A percentile compares a stretch with the other conserved stretches of the same genome.
These are phyloP conservation scores for Ophiocytium majus DNA, from an alignment of 352 stramenopile species.

Conservation along the genomic window DNA sequence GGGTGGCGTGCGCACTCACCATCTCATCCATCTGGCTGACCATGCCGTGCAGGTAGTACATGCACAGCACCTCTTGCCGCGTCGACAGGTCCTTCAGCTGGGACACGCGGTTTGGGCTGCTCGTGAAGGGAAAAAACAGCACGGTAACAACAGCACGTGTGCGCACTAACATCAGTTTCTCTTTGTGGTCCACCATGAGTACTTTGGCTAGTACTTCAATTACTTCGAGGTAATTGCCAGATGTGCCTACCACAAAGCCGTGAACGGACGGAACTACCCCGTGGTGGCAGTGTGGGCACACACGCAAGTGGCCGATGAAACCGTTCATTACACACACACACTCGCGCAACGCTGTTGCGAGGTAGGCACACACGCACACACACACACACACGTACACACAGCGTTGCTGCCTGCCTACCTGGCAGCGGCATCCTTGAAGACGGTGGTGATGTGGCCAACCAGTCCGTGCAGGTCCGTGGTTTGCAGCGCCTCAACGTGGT, in stretches of 20 bases:
- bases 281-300: too few relatives aligned
- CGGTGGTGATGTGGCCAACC: conserved; percentile 74
- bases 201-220: too few relatives aligned
- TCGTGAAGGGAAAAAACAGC: not conserved
- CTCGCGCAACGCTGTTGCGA: too few relatives aligned
- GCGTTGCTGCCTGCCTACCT: too few relatives aligned
- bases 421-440: conserved; percentile 20
- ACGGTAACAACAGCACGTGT: not conserved
- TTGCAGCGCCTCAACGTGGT: conserved; percentile 79
- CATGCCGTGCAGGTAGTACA: conserved; percentile 76
- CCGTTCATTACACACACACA: too few relatives aligned
- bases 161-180: conserved; percentile 3
- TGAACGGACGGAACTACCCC: too few relatives aligned
- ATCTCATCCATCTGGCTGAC: conserved; percentile 76
- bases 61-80: conserved; percentile 76
- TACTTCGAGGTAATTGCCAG: too few relatives aligned
- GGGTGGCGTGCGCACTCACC: too few relatives aligned
- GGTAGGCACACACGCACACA: too few relatives aligned
- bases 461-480: conserved; percentile 81
- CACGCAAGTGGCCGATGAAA: too few relatives aligned
- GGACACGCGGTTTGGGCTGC: not conserved
- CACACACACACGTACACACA: too few relatives aligned
- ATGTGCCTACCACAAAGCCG: not conserved
- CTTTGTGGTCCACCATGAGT: too few relatives aligned
- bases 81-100: conserved; percentile 39